Conservation (phyloP, 2,329 filamentous ascomycete species). For the Shiraia sp. region DNA sequence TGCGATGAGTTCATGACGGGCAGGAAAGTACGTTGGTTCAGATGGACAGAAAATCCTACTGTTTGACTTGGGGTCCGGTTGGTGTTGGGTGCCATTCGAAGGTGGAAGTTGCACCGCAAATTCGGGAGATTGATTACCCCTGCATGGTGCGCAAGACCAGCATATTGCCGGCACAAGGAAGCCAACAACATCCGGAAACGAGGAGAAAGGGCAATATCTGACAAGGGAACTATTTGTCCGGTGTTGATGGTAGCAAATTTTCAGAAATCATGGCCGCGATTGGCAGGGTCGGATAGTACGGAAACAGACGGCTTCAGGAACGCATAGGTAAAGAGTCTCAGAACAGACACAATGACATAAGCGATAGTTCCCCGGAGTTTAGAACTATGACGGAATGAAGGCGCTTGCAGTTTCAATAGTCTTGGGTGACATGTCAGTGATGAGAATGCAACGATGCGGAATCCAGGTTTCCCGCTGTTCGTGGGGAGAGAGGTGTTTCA, state of each 20-base stretch:
- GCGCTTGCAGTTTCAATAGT: constrained; percentile 14
- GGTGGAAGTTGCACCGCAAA: no score
- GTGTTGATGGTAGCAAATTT: constrained; percentile 3
- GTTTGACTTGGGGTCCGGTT: not conserved
- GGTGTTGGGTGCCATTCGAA: no score
- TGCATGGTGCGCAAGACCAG: not conserved
- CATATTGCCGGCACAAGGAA: constrained; percentile 1
- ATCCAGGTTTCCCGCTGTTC: no score
- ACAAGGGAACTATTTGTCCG: no score
- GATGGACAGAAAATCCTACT: not conserved
- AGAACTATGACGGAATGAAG: not conserved
- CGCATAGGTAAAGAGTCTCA: constrained; percentile 15
- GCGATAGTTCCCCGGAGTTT: constrained; percentile 4
- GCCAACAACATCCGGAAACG: no score
- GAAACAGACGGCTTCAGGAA: constrained; percentile 15
- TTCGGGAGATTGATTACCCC: no score
- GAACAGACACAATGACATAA: constrained; percentile 11
- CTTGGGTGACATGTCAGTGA: no score
- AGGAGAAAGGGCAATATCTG: no score
- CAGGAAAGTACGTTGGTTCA: no score
- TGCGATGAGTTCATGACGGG: no score
- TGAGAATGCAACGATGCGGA: no score
- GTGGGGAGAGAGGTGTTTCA: no score
- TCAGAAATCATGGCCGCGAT: constrained; percentile 1
- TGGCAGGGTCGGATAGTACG: constrained; percentile 3